Base-by-base conservation (phyloP, 495 filamentous ascomycete species). In the Aspergillus olivimuriae region DNA sequence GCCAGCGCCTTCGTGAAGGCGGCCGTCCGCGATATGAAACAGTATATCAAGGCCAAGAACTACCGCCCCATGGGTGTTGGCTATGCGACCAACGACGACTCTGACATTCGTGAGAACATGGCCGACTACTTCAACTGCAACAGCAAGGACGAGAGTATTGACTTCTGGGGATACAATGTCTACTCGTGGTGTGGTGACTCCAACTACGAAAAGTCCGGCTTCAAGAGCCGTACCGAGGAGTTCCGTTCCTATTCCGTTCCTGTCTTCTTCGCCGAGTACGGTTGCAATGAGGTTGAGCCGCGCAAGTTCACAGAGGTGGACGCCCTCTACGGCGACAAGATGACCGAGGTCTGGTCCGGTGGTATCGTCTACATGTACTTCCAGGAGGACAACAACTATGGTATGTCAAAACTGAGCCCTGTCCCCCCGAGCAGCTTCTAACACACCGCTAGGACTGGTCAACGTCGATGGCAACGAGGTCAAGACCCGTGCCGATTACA, bases 121-220 rank as follows among this genome's bases (percentile, higher is more conserved):
- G 86, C 87, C 19, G 62, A 87, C 58, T 97, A 89, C 69, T 92
- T 97, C 74, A 87, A 92, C 74, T 97, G 91, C 59, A 86, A 83
- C 38, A 61, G 79, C 30, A 41, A 68, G 39, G 63, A 65, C 1
- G 72, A 76, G 9, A 72, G 81, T 31, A 90, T 95, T 50, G 91
- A 96, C 62, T 96, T 87, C 73, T 95, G 87, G 84, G 91, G 91
- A 41, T 95, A 95, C 77, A 97, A 96, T 63, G 89, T 95, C 69
- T 96, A 96, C 71, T 88, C 85, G 21, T 97, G 90, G 89, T 96
- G 91, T 61, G 91, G 91, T 41, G 63, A 88, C 43, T 89, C 82
- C 53, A 57, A 39, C 33, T 89, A 82, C 53, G 58, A 72, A 44
- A 53, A 69, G 30, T 95, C 91, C 0, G 85, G 86, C 4, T 97